A percentile compares a stretch with the other conserved stretches of the same genome.
Conservation (phyloP, 2,329 filamentous ascomycete species). For the Fusarium setosum region DNA sequence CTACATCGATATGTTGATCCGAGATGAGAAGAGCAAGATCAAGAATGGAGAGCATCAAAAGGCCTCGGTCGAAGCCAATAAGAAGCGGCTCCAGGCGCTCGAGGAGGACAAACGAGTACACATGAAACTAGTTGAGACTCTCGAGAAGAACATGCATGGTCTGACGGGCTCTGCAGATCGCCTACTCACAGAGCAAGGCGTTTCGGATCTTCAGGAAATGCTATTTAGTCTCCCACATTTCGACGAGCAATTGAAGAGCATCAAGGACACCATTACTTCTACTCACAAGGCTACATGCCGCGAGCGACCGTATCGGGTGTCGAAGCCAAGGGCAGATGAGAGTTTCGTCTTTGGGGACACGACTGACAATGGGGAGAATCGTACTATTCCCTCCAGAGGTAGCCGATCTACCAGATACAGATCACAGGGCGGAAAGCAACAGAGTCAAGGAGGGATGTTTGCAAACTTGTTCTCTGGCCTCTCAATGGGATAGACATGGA, state of each 20-base stretch:
- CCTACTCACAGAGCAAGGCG: constrained; percentile 8
- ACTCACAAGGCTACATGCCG: background rate
- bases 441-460: too few relatives aligned
- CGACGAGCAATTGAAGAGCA: constrained; percentile 5
- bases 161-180: background rate
- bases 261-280: constrained; percentile 4
- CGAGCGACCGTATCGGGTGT: background rate
- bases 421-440: too few relatives aligned
- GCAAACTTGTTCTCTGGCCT: too few relatives aligned
- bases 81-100: background rate
- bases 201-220: background rate
- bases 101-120: constrained; percentile 3
- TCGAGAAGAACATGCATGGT: constrained; percentile 14
- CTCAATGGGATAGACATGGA: too few relatives aligned
- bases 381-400: too few relatives aligned
- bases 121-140: constrained; percentile 20
- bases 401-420: too few relatives aligned
- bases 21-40: constrained; percentile 6
- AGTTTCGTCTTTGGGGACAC: too few relatives aligned
- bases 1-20: constrained; percentile 17
- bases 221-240: constrained; percentile 28
- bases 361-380: too few relatives aligned
- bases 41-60: background rate
- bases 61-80: background rate
- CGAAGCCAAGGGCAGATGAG: too few relatives aligned